Evolutionary conservation across 164 flowering plant species (phyloP), one percentile per base, ranked within the genome.

Genomic region (Umbilicus rupestris): DNA sequence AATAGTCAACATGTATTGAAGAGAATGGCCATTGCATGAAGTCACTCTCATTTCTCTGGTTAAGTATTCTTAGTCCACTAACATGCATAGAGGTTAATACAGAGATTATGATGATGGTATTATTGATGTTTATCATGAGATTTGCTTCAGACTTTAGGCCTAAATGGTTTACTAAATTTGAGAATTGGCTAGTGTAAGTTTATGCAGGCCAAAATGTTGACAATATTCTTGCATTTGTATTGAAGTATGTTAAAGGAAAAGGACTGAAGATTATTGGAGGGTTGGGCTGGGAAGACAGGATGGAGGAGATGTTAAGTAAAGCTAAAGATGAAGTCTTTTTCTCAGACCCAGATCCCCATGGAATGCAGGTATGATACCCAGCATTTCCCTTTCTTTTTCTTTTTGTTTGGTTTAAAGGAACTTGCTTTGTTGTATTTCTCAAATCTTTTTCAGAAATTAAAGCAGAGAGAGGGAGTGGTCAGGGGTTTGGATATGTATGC

Each of bases 331-430:
- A 70, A 62, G 78, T 77, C 78, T 81, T 79, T 80, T 77, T 83
- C 80, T 79, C 79, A 79, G 52, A 71, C 87, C 78, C 84, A 67
- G 84, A 83, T 83, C 84, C 87, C 87, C n/a, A 83, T 74, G 78
- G 79, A 77, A 75, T 78, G 75, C 77, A 37, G 75, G 67, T 69
- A 71, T 68, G 77, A 72, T 77, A 66, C 86, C 76, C 74, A 69
- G 76, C 76, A 66, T 84, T 75, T 72, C 62, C 69, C 79, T 75
- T 78, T 74, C 52, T 80, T 73, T 73, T 81, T 83, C 84, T 72
- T 76, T 83, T 79, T 81, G 83, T 78, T 83, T 73, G 70, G 77
- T 79, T 75, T 79, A 79, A 78, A 75, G 82, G 76, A 71, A 75
- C 71, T 64, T 71, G 78, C 79, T 78, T 78, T 79, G 65, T 79